Percentiles rank a stretch among this genome's conserved stretches.
Conservation (phyloP, 202 grass and related monocot species). For the Thinopyrum obtusiflorum region DNA sequence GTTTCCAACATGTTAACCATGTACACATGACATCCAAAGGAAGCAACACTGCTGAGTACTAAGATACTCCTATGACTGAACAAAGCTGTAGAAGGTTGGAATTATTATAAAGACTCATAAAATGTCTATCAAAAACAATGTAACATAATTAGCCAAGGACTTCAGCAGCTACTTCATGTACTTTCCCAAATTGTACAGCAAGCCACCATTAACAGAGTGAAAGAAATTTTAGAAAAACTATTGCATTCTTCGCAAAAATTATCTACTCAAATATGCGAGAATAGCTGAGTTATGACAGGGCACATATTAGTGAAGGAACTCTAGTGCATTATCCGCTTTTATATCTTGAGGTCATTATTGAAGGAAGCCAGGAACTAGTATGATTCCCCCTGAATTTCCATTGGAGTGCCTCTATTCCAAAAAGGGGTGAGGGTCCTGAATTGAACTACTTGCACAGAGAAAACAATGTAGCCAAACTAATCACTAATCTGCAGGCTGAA, state of each 20-base stretch:
- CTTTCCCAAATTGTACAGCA: neutral
- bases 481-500: slow-evolving; percentile 21
- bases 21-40: neutral
- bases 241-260: neutral
- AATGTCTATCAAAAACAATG: slow-evolving; percentile 4
- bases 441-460: slow-evolving; percentile 11
- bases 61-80: neutral
- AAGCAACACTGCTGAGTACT: neutral
- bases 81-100: neutral
- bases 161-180: slow-evolving; percentile 8
- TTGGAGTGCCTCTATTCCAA: neutral
- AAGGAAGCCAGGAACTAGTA: neutral
- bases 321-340: neutral
- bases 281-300: neutral
- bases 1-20: slow-evolving; percentile 8
- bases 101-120: neutral
- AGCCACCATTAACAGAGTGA: slow-evolving; percentile 7
- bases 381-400: neutral
- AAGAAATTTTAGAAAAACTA: neutral
- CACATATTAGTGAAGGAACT: neutral
- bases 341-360: slow-evolving; percentile 8
- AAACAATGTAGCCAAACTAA: slow-evolving; percentile 1
- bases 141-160: slow-evolving; percentile 10
- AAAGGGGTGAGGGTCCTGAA: neutral
- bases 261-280: slow-evolving; percentile 17